Conservation (phyloP, 768 basidiomycete species). For the Rhodosporidiobolus sp. region DNA sequence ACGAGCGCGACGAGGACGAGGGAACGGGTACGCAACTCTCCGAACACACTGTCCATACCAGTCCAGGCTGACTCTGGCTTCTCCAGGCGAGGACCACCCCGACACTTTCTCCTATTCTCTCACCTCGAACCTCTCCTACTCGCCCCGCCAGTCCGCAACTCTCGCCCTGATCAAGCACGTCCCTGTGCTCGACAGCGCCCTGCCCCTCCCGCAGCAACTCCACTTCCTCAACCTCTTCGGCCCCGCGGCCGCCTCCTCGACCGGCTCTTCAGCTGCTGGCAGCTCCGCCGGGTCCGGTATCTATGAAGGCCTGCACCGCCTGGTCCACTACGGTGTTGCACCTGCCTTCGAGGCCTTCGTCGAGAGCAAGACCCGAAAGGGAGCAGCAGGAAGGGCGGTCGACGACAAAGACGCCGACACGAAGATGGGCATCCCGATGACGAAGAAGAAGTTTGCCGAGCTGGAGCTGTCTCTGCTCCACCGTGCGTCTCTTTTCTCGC, state of each 20-base stretch:
- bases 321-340: slow-evolving; percentile 92
- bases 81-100: slow-evolving; percentile 10
- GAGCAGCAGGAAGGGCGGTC: slow-evolving; percentile 5
- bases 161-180: slow-evolving; percentile 93
- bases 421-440: slow-evolving; percentile 86
- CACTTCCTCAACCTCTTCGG: slow-evolving; percentile 81
- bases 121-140: slow-evolving; percentile 67
- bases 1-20: slow-evolving; percentile 60
- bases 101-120: slow-evolving; percentile 46
- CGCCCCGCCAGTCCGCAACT: slow-evolving; percentile 73
- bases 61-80: not conserved
- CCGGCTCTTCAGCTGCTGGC: slow-evolving; percentile 52
- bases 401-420: slow-evolving; percentile 40
- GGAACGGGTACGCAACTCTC: slow-evolving; percentile 47
- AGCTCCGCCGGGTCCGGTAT: slow-evolving; percentile 52
- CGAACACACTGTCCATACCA: slow-evolving; percentile 48
- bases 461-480: slow-evolving; percentile 90
- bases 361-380: slow-evolving; percentile 65
- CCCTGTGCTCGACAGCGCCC: slow-evolving; percentile 68
- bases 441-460: slow-evolving; percentile 99
- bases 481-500: slow-evolving; percentile 39
- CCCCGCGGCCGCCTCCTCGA: slow-evolving; percentile 57
- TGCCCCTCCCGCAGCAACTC: slow-evolving; percentile 76
- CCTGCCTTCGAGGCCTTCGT: slow-evolving; percentile 99
- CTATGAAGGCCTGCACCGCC: slow-evolving; percentile 90